A percentile compares a stretch with the other conserved stretches of the same genome.
Evolutionary conservation across 805 yeast species (phyloP).

Genomic region (Suhomyces kilbournensis): DNA sequence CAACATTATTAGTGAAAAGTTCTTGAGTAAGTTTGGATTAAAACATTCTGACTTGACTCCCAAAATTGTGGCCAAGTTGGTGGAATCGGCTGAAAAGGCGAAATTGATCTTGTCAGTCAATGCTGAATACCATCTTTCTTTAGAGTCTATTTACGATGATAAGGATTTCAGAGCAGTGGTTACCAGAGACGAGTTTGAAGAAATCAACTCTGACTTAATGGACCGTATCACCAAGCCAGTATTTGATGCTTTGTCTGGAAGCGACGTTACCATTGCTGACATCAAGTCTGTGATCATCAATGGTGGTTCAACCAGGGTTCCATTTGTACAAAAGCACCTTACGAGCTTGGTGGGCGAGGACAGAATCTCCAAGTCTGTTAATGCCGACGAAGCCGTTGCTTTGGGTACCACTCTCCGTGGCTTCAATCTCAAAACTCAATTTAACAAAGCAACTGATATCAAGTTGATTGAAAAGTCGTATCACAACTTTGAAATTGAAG

Average conservation of each 20-base stretch:
- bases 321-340: slow-evolving; percentile 71
- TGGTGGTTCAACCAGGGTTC: slow-evolving; percentile 92
- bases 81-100: slow-evolving; percentile 85
- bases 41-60: slow-evolving; percentile 37
- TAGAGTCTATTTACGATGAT: slow-evolving; percentile 74
- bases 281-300: slow-evolving; percentile 69
- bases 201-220: slow-evolving; percentile 41
- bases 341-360: slow-evolving; percentile 55
- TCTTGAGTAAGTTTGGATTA: slow-evolving; percentile 43
- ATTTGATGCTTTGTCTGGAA: slow-evolving; percentile 43
- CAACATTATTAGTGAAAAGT: slow-evolving; percentile 56
- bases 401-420: slow-evolving; percentile 88
- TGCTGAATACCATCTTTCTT: slow-evolving; percentile 66
- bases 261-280: slow-evolving; percentile 31
- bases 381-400: slow-evolving; percentile 94
- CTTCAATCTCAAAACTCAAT: slow-evolving; percentile 59
- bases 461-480: slow-evolving; percentile 55
- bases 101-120: slow-evolving; percentile 87
- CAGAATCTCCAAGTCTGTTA: slow-evolving; percentile 72
- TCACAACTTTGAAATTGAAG: slow-evolving; percentile 44
- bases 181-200: slow-evolving; percentile 83
- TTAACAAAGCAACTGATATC: slow-evolving; percentile 60
- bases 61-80: slow-evolving; percentile 62
- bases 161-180: slow-evolving; percentile 65
- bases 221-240: slow-evolving; percentile 55